A percentile compares a stretch with the other conserved stretches of the same genome.
Conservation (phyloP, 176 grass and related monocot species). For the Tuctoria greenei region DNA sequence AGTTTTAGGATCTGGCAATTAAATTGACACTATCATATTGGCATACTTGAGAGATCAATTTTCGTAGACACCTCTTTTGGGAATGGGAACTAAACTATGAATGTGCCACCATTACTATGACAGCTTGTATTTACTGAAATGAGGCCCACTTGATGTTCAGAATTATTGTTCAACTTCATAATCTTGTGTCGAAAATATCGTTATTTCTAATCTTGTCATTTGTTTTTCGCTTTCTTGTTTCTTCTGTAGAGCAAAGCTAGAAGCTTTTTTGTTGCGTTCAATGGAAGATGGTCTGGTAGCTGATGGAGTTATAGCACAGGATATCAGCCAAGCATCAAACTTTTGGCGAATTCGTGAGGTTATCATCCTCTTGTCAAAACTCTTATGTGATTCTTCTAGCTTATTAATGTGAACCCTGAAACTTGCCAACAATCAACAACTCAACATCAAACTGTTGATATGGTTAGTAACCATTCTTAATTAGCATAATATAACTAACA, state of each 20-base stretch:
- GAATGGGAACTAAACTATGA: neutral
- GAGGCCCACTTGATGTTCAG: slow-evolving; percentile 20
- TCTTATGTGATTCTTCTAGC: neutral
- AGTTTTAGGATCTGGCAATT: neutral
- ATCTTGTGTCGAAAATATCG: neutral
- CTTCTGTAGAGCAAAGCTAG: slow-evolving; percentile 81
- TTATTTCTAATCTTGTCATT: slow-evolving; percentile 15
- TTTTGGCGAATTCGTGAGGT: slow-evolving; percentile 97
- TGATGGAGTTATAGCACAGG: slow-evolving; percentile 87
- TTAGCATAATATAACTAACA: too few species aligned
- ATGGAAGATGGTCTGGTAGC: slow-evolving; percentile 81
- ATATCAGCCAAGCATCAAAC: slow-evolving; percentile 88
- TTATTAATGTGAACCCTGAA: too few species aligned
- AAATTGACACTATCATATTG: neutral
- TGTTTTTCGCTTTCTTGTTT: slow-evolving; percentile 22
- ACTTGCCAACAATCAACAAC: too few species aligned
- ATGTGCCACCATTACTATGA: slow-evolving; percentile 15
- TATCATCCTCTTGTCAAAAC: slow-evolving; percentile 22
- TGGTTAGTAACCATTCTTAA: too few species aligned
- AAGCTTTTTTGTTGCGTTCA: slow-evolving; percentile 80
- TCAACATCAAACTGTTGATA: too few species aligned
- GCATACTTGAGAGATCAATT: slow-evolving; percentile 16
- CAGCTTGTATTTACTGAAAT: neutral
- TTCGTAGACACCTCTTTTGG: neutral
- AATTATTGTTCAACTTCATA: slow-evolving; percentile 9